Evolutionary conservation across 1,139 yeast genomes (phyloP).

Genomic region (Torulaspora pretoriensis): DNA sequence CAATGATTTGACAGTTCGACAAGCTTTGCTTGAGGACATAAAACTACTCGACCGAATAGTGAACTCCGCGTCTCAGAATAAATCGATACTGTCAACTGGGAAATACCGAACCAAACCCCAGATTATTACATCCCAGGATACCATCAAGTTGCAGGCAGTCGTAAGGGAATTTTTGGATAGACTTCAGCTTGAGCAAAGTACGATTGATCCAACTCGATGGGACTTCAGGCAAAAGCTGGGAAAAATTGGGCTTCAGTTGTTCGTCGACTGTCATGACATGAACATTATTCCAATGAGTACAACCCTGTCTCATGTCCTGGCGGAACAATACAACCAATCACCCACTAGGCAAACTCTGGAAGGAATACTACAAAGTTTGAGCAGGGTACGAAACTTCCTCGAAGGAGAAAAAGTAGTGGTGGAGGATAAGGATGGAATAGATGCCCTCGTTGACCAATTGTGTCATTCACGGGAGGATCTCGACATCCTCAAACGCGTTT

Average conservation of each 20-base stretch:
- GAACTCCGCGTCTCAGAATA: conserved; percentile 22
- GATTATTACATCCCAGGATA: conserved; percentile 24
- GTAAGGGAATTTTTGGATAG: conserved; percentile 24
- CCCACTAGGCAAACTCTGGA: conserved; percentile 18
- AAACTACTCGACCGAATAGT: conserved; percentile 24
- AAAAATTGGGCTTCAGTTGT: conserved; percentile 29
- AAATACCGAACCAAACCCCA: conserved; percentile 27
- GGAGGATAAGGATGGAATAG: conserved; percentile 17
- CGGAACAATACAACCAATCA: conserved; percentile 21
- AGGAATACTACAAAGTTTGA: conserved; percentile 17
- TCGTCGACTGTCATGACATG: conserved; percentile 22
- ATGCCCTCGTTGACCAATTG: conserved; percentile 21
- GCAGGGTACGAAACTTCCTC: conserved; percentile 19
- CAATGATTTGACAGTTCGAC: conserved; percentile 12
- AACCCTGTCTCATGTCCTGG: conserved; percentile 18
- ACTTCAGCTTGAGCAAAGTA: conserved; percentile 21
- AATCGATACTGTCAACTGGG: conserved; percentile 24
- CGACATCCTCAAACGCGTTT: conserved; percentile 19
- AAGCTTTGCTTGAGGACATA: conserved; percentile 20
- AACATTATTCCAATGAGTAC: conserved; percentile 25
- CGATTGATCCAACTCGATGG: conserved; percentile 6
- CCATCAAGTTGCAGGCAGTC: conserved; percentile 21
- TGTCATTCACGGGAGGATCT: conserved; percentile 16
- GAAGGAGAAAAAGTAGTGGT: conserved; percentile 18
- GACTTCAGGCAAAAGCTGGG: conserved; percentile 22